Conservation (phyloP, 2,329 filamentous ascomycete species). For the Penicillium italicum region DNA sequence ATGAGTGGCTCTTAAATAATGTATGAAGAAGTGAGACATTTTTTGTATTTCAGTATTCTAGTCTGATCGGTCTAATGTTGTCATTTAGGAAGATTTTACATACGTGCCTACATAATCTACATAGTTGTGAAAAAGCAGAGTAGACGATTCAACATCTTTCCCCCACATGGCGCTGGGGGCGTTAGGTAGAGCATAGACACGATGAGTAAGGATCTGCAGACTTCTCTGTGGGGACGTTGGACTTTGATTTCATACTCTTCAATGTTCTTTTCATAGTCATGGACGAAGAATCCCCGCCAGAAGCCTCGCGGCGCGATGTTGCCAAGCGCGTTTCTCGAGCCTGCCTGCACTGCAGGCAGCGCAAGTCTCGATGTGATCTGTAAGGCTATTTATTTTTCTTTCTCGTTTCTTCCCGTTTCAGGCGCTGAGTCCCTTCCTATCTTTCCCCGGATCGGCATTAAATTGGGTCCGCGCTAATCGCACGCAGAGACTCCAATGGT, state of each 20-base stretch:
- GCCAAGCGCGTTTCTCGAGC: constrained; percentile 49
- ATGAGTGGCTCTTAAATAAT: background rate
- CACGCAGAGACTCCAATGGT: constrained; percentile 4
- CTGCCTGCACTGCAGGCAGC: constrained; percentile 48
- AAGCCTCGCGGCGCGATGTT: constrained; percentile 15
- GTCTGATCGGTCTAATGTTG: no score
- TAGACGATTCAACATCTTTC: no score
- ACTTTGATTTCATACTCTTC: background rate
- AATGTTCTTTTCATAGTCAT: background rate
- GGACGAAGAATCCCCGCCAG: constrained; percentile 8
- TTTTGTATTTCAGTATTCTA: background rate
- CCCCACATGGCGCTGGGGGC: background rate
- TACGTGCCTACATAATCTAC: no score
- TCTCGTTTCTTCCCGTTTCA: background rate
- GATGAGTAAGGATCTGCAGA: constrained; percentile 16
- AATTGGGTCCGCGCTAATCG: constrained; percentile 19
- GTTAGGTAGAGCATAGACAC: no score
- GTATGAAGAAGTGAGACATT: background rate
- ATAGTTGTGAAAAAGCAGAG: no score
- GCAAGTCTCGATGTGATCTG: constrained; percentile 52
- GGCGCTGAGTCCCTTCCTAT: background rate
- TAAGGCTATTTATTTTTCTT: constrained; percentile 31
- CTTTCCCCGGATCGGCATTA: constrained; percentile 10
- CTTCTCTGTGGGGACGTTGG: constrained; percentile 10
- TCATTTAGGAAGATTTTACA: no score